Evolutionary conservation across 805 yeast species (phyloP).

Genomic region (Yamadazyma tumulicola): DNA sequence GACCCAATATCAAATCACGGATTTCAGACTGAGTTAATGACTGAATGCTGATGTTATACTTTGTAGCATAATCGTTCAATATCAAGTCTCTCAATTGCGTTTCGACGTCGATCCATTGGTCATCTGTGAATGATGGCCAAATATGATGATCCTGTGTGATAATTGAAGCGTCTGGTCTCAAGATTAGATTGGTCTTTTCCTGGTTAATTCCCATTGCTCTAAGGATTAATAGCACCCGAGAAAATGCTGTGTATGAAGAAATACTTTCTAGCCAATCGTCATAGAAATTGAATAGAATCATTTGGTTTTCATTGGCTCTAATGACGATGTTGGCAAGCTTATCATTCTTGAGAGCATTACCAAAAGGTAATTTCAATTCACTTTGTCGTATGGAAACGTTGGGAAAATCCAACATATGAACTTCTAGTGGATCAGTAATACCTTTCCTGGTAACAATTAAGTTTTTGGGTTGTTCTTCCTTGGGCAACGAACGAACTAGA

Average conservation of each 20-base stretch:
- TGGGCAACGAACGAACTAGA: slow-evolving; percentile 78
- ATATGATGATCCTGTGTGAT: slow-evolving; percentile 74
- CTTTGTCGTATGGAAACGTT: slow-evolving; percentile 85
- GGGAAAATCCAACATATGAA: slow-evolving; percentile 95
- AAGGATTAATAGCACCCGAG: slow-evolving; percentile 77
- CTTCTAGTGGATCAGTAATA: slow-evolving; percentile 90
- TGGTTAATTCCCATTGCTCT: slow-evolving; percentile 77
- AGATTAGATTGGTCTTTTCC: slow-evolving; percentile 70
- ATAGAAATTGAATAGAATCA: slow-evolving; percentile 85
- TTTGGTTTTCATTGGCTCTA: slow-evolving; percentile 88
- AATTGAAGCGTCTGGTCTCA: slow-evolving; percentile 71
- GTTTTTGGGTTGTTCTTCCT: slow-evolving; percentile 93
- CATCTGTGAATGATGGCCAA: slow-evolving; percentile 89
- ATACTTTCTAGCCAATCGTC: slow-evolving; percentile 90
- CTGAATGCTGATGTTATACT: slow-evolving; percentile 80
- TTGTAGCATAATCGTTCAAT: slow-evolving; percentile 76
- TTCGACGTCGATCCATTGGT: slow-evolving; percentile 91
- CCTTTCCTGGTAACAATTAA: slow-evolving; percentile 87
- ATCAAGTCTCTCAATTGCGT: slow-evolving; percentile 84
- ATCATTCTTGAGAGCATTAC: slow-evolving; percentile 77
- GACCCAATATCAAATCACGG: slow-evolving; percentile 91
- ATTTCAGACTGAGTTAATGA: slow-evolving; percentile 91
- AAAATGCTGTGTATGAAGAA: slow-evolving; percentile 90
- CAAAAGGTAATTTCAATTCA: slow-evolving; percentile 86
- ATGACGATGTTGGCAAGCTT: slow-evolving; percentile 74